Evolutionary conservation across 1,284 basidiomycete species (phyloP), one percentile per base, ranked within the genome.

Genomic region (Papiliotrema terrestris): DNA sequence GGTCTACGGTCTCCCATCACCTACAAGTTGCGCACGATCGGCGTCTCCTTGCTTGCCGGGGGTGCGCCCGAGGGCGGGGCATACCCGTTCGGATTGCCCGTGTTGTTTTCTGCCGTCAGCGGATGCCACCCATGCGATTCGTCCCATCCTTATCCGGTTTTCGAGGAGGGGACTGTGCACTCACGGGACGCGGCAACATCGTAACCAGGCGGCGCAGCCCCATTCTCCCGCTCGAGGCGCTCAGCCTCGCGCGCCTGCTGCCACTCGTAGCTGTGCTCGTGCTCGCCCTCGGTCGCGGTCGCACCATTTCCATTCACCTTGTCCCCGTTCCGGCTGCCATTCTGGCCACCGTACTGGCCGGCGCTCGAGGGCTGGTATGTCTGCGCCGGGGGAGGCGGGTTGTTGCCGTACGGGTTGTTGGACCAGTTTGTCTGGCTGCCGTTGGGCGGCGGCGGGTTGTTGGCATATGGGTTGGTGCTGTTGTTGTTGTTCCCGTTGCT

Each of bases 251-350:
- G 66, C 5, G 73, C 73, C 60, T 74, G 72, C 50, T 64, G 62
- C 66, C 72, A 75, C 57, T 76, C 74, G 60, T 76, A 75, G 19
- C 69, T 70, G 47, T 72, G 72, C 52, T 73, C 67, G 48, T 69
- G 65, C 14, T 60, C 61, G 4, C 13, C 2, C 22, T n/a, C 17
- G 13, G 32, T 35, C 8, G 32, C 38, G 8, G 13, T 46, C 39
- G 49, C 44, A 11, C 29, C 29, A 5, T 11, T 11, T 5, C 29
- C 29, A 11, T 32, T 32, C 29, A 32, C 29, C 29, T 32, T 32
- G 29, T 32, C 29, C 6, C 6, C 29, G 6, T 32, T 5, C 11
- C 29, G 6, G 6, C 11, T 11, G 32, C 38, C 22, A 43, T 32
- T 48, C 41, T 19, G 35, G 20, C 23, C 49, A 41, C 61, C 59